phyloP scores from a whole-genome alignment of 192 early-diverging fungal species.

The Phycomyces nitens region DNA sequence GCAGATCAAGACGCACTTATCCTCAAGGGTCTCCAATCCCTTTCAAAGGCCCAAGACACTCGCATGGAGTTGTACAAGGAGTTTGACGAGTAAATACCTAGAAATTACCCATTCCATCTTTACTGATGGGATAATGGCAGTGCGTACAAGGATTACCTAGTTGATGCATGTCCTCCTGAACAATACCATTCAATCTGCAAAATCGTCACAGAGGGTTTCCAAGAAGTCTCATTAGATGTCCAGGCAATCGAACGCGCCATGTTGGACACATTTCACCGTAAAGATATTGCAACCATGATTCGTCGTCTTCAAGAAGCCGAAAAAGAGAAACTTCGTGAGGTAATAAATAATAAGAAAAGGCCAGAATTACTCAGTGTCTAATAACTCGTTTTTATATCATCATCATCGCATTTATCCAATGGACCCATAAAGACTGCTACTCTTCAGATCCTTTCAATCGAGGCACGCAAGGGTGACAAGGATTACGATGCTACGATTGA shows the following conservation, averaged over 20 bases:
- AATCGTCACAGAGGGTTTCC: constrained; percentile 41
- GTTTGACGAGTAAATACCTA: constrained; percentile 26
- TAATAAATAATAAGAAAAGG: not conserved
- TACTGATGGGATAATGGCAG: constrained; percentile 7
- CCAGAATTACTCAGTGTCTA: not conserved
- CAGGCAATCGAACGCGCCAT: constrained; percentile 27
- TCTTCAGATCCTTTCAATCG: constrained; percentile 28
- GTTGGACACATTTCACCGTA: not conserved
- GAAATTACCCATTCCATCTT: not conserved
- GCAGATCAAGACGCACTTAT: not conserved
- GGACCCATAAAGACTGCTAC: constrained; percentile 8
- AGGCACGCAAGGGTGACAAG: constrained; percentile 23
- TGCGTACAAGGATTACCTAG: constrained; percentile 34
- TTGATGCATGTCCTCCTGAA: constrained; percentile 22
- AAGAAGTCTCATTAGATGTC: constrained; percentile 34
- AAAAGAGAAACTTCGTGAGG: constrained; percentile 26
- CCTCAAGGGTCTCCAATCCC: constrained; percentile 9
- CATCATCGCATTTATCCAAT: not conserved
- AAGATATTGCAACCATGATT: constrained; percentile 20
- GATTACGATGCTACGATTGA: constrained; percentile 24
- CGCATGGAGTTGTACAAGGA: constrained; percentile 29
- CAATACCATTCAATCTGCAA: constrained; percentile 38
- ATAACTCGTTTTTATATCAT: too few species aligned
- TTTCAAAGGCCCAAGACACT: constrained; percentile 25
- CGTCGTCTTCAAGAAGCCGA: constrained; percentile 29